phyloP scores from a whole-genome alignment of 257 asterid genomes.

The Anisodus acutangulus region DNA sequence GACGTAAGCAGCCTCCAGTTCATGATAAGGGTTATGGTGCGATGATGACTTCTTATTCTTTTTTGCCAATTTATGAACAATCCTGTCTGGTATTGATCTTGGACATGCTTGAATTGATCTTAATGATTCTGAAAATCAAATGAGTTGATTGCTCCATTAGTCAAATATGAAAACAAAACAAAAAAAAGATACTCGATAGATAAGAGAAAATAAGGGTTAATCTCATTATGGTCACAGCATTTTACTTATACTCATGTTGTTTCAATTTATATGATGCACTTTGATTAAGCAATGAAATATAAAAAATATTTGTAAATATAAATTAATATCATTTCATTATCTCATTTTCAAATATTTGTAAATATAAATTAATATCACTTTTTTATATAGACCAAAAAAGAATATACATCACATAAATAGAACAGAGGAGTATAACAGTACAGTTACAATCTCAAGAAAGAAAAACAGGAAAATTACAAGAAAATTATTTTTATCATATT shows the following conservation, averaged over 20 bases:
- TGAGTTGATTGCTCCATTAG: background rate
- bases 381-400: no score
- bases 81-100: constrained; percentile 83
- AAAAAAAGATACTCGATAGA: no score
- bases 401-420: no score
- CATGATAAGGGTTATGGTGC: constrained; percentile 65
- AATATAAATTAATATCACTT: background rate
- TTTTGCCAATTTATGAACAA: constrained; percentile 54
- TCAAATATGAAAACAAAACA: background rate
- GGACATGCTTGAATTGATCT: constrained; percentile 81
- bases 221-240: no score
- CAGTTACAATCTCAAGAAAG: background rate
- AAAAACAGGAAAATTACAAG: background rate
- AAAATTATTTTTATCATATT: background rate
- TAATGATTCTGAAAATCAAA: constrained; percentile 59
- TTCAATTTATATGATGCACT: background rate
- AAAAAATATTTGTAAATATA: background rate
- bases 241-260: background rate
- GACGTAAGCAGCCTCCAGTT: constrained; percentile 78
- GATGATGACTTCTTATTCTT: constrained; percentile 42
- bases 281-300: background rate
- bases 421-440: background rate
- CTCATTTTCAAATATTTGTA: background rate
- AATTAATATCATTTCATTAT: background rate
- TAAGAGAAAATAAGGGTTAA: background rate